Evolutionary conservation across 2,329 filamentous ascomycete genomes (phyloP).

Genomic region (Neoscytalidium dimidiatum): DNA sequence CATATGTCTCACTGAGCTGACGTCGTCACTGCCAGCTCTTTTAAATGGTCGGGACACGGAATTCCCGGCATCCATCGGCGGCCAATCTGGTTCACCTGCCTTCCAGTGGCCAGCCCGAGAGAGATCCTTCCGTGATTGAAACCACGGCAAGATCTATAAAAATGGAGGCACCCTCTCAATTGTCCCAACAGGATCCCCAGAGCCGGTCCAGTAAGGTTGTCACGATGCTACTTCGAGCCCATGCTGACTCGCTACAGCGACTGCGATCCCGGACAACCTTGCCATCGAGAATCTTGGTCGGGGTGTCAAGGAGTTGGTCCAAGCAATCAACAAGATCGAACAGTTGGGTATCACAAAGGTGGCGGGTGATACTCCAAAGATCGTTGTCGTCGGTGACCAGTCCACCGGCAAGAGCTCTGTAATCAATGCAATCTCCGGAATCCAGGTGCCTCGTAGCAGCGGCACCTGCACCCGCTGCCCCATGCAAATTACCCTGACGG

Average conservation of each 20-base stretch:
- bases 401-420: conserved; percentile 76
- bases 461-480: conserved; percentile 81
- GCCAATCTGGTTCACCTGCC: background rate
- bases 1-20: background rate
- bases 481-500: conserved; percentile 72
- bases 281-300: conserved; percentile 1
- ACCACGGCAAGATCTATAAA: background rate
- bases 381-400: conserved; percentile 84
- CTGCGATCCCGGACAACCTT: background rate
- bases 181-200: background rate
- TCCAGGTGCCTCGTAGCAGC: conserved; percentile 69
- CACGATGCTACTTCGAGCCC: too few relatives aligned
- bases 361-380: conserved; percentile 68
- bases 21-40: too few relatives aligned
- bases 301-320: conserved; percentile 61
- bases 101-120: background rate
- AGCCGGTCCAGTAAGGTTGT: background rate
- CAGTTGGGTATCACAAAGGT: conserved; percentile 72
- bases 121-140: background rate
- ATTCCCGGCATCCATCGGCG: background rate
- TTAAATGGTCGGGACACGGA: background rate
- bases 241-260: background rate
- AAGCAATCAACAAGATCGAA: conserved; percentile 65
- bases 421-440: conserved; percentile 55
- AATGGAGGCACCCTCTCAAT: background rate